Conservation (phyloP, 495 filamentous ascomycete species). For the Penicillium coprophilum region DNA sequence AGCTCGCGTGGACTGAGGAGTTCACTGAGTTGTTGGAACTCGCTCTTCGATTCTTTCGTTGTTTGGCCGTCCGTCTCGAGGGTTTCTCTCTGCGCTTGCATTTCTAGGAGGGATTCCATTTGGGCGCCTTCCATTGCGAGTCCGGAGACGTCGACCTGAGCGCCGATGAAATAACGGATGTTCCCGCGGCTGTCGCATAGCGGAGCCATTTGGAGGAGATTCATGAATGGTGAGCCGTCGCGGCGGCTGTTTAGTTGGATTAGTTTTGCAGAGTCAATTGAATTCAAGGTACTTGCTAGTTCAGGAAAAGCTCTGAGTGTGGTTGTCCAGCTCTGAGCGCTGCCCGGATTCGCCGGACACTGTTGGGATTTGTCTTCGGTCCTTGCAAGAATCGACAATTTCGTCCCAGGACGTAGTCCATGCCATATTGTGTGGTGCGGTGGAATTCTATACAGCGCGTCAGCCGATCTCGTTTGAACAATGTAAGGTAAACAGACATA, state of each 20-base stretch:
- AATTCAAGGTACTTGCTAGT: conserved; percentile 54
- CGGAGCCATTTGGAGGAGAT: conserved; percentile 60
- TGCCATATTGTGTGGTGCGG: conserved; percentile 60
- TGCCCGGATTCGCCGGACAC: conserved; percentile 55
- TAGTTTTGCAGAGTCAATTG: background rate
- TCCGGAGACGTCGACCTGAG: conserved; percentile 56
- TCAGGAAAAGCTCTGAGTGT: conserved; percentile 65
- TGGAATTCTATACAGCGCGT: conserved; percentile 47
- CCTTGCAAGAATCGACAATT: conserved; percentile 65
- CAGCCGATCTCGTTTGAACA: background rate
- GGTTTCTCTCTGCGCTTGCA: conserved; percentile 24
- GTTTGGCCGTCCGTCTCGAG: background rate
- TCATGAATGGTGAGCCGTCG: conserved; percentile 65
- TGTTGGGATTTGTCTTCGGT: conserved; percentile 50
- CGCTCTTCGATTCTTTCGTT: conserved; percentile 19
- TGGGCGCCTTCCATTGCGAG: conserved; percentile 55
- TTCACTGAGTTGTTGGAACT: conserved; percentile 57
- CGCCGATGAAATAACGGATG: conserved; percentile 58
- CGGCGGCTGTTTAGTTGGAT: conserved; percentile 39
- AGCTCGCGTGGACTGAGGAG: conserved; percentile 59
- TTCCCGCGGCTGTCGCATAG: conserved; percentile 57
- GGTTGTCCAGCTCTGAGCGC: conserved; percentile 59
- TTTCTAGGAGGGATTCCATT: conserved; percentile 52
- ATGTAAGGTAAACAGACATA: conserved; percentile 28
- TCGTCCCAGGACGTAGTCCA: conserved; percentile 56